Percentiles rank a stretch among this genome's conserved stretches.
These are phyloP conservation scores for Starmerella stellata DNA, from an alignment of 805 yeast genomes.

Conservation along the genomic window DNA sequence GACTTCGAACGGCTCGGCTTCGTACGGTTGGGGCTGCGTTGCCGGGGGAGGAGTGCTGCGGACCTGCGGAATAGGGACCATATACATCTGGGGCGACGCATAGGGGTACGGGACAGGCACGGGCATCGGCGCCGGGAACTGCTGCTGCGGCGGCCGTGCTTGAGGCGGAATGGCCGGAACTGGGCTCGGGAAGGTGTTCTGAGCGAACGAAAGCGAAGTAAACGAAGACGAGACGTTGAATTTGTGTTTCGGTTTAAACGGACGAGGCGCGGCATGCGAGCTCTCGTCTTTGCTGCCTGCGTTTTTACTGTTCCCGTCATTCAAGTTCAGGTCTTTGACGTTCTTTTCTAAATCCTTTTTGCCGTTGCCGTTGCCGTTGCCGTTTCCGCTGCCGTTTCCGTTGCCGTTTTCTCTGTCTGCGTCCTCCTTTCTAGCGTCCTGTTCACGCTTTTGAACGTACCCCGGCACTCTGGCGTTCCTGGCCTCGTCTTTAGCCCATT, in stretches of 20 bases:
- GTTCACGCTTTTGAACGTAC: slow-evolving; percentile 19
- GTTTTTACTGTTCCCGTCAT: no score
- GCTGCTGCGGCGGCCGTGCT: slow-evolving; percentile 29
- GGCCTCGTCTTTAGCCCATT: slow-evolving; percentile 11
- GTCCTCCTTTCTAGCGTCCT: slow-evolving; percentile 22
- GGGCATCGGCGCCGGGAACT: slow-evolving; percentile 1
- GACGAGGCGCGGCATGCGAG: background rate
- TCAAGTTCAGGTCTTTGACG: no score
- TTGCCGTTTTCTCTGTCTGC: background rate
- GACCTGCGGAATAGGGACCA: slow-evolving; percentile 6
- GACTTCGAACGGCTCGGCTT: slow-evolving; percentile 1
- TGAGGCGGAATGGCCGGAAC: slow-evolving; percentile 6
- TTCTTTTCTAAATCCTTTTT: background rate
- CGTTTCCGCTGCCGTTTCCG: no score
- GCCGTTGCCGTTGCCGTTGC: background rate
- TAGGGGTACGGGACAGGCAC: slow-evolving; percentile 3
- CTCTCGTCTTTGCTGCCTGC: background rate
- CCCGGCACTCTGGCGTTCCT: slow-evolving; percentile 17
- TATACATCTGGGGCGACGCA: slow-evolving; percentile 11
- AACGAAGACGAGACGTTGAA: slow-evolving; percentile 39
- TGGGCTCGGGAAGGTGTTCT: background rate
- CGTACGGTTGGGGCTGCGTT: background rate
- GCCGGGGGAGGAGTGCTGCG: background rate
- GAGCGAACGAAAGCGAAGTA: background rate
- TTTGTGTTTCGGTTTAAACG: slow-evolving; percentile 27